Evolutionary conservation across 768 basidiomycete species (phyloP).

Genomic region (Boletus edulis): DNA sequence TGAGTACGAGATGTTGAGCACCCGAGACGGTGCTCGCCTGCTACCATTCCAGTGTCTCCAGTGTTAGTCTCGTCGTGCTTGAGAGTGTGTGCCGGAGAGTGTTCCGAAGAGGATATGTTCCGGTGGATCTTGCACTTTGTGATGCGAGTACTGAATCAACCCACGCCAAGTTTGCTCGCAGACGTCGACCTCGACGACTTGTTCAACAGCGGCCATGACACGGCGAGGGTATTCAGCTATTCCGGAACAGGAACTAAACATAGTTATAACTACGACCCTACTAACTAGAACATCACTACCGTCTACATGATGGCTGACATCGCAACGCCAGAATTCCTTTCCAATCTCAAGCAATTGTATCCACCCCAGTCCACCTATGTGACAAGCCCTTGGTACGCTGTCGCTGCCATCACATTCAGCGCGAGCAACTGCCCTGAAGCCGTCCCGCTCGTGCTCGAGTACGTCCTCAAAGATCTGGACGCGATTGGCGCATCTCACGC

Average conservation of each 20-base stretch:
- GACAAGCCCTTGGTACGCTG: conserved; percentile 57
- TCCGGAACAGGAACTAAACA: no score
- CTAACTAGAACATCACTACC: no score
- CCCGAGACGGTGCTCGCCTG: conserved; percentile 10
- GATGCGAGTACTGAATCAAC: no score
- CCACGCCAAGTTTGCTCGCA: no score
- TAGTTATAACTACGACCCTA: no score
- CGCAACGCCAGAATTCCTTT: conserved; percentile 43
- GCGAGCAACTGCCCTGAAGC: conserved; percentile 59
- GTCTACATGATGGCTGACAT: conserved; percentile 24
- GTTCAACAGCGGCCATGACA: no score
- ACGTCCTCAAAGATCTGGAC: conserved; percentile 46
- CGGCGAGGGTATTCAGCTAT: no score
- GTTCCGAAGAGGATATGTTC: no score
- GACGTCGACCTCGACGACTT: no score
- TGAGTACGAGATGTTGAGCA: conserved; percentile 5
- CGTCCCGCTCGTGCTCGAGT: conserved; percentile 52
- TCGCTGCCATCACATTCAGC: conserved; percentile 55
- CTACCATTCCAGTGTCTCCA: conserved; percentile 13
- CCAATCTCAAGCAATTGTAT: conserved; percentile 44
- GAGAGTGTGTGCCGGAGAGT: no score
- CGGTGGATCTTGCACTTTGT: no score
- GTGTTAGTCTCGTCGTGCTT: no score
- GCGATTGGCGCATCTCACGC: conserved; percentile 25
- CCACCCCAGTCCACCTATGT: conserved; percentile 31